Conservation (phyloP, 371 early-diverging fungal species). For the Mortierella polycephala region DNA sequence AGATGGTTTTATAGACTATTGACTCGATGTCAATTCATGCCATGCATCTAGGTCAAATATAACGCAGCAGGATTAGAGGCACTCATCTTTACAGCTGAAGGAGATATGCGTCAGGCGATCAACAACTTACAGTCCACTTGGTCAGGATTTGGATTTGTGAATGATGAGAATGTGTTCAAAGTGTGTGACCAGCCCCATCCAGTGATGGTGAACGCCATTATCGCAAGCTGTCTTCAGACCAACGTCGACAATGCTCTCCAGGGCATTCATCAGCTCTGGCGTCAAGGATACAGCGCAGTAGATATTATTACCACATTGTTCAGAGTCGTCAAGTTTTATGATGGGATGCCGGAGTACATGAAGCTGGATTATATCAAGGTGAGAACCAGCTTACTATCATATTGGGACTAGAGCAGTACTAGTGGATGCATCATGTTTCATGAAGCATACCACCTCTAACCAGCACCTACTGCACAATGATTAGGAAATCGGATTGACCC, state of each 20-base stretch:
- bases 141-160: constrained; percentile 87
- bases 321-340: constrained; percentile 81
- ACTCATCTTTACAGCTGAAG: constrained; percentile 95
- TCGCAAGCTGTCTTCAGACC: constrained; percentile 72
- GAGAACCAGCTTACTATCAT: constrained; percentile 8
- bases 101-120: constrained; percentile 99
- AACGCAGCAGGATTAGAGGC: constrained; percentile 92
- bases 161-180: constrained; percentile 91
- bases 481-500: constrained; percentile 87
- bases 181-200: constrained; percentile 98
- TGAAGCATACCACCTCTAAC: background rate
- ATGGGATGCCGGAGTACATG: constrained; percentile 72
- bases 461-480: background rate
- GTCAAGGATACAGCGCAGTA: constrained; percentile 85
- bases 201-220: constrained; percentile 75
- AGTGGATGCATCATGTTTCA: background rate
- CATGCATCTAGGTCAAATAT: constrained; percentile 70
- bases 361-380: constrained; percentile 89
- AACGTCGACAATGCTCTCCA: constrained; percentile 79
- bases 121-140: constrained; percentile 96
- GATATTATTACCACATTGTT: constrained; percentile 95
- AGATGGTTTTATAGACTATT: background rate
- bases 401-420: no score
- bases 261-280: constrained; percentile 76
- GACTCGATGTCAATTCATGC: background rate